These are phyloP conservation scores for Cornus kousa DNA, from an alignment of 148 eudicot species.

Conservation along the genomic window DNA sequence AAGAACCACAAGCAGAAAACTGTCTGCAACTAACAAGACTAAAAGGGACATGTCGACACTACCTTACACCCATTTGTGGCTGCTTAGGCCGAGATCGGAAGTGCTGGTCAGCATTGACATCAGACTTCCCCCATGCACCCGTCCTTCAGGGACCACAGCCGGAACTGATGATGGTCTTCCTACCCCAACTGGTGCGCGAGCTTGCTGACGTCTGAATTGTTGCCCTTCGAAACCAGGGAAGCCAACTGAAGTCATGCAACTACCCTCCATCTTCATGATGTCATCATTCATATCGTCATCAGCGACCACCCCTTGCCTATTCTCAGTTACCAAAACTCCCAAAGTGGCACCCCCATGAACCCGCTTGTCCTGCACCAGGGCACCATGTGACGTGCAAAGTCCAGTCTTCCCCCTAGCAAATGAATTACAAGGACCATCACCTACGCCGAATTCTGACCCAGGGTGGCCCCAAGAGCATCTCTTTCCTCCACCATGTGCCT, in stretches of 20 bases:
- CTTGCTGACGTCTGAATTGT: slow-evolving; percentile 16
- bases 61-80: slow-evolving; percentile 52
- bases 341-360: slow-evolving; percentile 90
- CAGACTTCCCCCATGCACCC: slow-evolving; percentile 95
- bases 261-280: slow-evolving; percentile 15
- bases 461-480: slow-evolving; percentile 88
- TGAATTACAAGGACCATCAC: slow-evolving; percentile 59
- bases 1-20: slow-evolving; percentile 1
- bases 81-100: slow-evolving; percentile 25
- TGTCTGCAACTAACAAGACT: background rate
- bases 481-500: slow-evolving; percentile 98
- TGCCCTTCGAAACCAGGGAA: slow-evolving; percentile 20
- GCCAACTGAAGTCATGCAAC: slow-evolving; percentile 17
- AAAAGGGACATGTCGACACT: slow-evolving; percentile 1
- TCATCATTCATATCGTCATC: slow-evolving; percentile 41
- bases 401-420: slow-evolving; percentile 87
- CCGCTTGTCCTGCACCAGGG: slow-evolving; percentile 85
- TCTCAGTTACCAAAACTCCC: slow-evolving; percentile 43
- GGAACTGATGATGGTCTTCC: slow-evolving; percentile 9
- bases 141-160: slow-evolving; percentile 51
- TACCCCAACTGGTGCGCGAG: slow-evolving; percentile 24
- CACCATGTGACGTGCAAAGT: slow-evolving; percentile 73
- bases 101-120: slow-evolving; percentile 54
- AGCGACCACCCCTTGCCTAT: slow-evolving; percentile 19
- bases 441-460: slow-evolving; percentile 54